Conservation (phyloP, 768 basidiomycete genomes). For the Rickenella mellea region DNA sequence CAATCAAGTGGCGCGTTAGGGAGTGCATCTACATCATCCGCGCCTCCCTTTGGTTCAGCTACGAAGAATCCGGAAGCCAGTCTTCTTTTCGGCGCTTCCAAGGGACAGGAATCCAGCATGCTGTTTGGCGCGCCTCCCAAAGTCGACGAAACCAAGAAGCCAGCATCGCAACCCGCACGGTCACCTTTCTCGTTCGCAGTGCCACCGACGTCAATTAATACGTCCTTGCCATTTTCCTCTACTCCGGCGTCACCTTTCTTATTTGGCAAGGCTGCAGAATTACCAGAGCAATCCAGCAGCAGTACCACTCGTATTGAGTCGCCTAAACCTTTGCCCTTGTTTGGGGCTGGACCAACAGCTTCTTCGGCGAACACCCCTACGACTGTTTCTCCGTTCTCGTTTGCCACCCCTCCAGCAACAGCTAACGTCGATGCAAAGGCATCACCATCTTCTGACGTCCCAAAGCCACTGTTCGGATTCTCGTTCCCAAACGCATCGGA, state of each 20-base stretch:
- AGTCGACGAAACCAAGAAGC: conserved; percentile 4
- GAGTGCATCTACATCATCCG: too few species aligned
- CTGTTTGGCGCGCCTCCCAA: not conserved
- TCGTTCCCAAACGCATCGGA: too few species aligned
- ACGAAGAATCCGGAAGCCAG: conserved; percentile 10
- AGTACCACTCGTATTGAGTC: not conserved
- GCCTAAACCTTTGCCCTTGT: conserved; percentile 5
- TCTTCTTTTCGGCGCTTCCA: conserved; percentile 5
- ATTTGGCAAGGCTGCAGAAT: conserved; percentile 17
- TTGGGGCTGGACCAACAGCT: not conserved
- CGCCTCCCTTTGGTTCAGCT: conserved; percentile 11
- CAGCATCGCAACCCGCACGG: too few species aligned
- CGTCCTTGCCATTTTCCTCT: too few species aligned
- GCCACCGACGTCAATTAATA: too few species aligned
- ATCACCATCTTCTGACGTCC: conserved; percentile 18
- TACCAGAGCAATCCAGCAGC: conserved; percentile 3
- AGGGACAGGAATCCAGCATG: not conserved
- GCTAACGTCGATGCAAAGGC: conserved; percentile 6
- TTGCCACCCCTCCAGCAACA: conserved; percentile 5
- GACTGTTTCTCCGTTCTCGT: not conserved
- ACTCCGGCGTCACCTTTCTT: conserved; percentile 16
- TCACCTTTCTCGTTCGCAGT: too few species aligned
- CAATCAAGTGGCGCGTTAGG: conserved; percentile 3
- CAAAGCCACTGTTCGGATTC: conserved; percentile 35
- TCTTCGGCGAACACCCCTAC: conserved; percentile 3